Percentiles rank a stretch among this genome's conserved stretches.
Evolutionary conservation across 1,284 basidiomycete species (phyloP).

Genomic region (Schizophyllum amplum): DNA sequence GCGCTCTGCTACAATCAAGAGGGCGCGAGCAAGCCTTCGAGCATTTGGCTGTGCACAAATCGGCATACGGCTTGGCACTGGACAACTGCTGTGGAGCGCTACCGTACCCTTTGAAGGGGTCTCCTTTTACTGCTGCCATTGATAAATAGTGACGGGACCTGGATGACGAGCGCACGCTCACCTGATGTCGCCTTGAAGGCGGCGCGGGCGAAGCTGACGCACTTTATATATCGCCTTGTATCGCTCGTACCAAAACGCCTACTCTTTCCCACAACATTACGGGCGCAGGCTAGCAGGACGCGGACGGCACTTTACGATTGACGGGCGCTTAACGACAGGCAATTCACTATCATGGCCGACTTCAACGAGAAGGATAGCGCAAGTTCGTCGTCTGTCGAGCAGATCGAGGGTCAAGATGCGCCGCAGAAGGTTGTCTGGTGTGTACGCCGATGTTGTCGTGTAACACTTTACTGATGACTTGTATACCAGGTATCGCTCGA

Average conservation of each 20-base stretch:
- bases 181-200: neutral
- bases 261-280: neutral
- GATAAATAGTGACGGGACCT: too few relatives aligned
- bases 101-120: too few relatives aligned
- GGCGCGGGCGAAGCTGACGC: neutral
- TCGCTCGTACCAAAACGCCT: neutral
- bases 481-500: conserved; percentile 5
- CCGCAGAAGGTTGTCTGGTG: neutral
- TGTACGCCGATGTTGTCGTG: neutral
- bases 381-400: neutral
- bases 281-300: neutral
- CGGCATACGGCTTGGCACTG: too few relatives aligned
- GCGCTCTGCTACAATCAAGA: too few relatives aligned
- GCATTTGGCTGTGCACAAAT: too few relatives aligned
- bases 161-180: neutral
- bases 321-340: neutral
- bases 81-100: too few relatives aligned
- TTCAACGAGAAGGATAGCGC: neutral
- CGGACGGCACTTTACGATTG: neutral
- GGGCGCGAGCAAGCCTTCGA: too few relatives aligned
- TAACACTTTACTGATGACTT: neutral
- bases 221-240: neutral
- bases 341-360: neutral
- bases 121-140: too few relatives aligned
- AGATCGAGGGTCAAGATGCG: neutral